Evolutionary conservation across 192 early-diverging fungal genomes (phyloP).

Genomic region (Coemansia umbellata): DNA sequence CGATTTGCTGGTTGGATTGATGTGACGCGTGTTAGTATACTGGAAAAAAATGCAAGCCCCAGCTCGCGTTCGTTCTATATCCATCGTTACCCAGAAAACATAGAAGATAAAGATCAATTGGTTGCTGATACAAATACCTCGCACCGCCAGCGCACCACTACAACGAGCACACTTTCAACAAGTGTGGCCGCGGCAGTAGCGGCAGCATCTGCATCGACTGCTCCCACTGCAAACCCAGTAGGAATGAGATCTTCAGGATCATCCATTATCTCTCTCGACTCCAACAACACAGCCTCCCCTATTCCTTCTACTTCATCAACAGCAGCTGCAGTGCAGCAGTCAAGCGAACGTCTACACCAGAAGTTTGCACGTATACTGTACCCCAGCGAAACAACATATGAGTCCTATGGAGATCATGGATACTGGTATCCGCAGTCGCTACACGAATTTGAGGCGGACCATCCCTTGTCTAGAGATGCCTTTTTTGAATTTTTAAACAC

Average conservation of each 20-base stretch:
- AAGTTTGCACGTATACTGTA: constrained; percentile 48
- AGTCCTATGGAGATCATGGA: constrained; percentile 46
- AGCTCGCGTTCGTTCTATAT: constrained; percentile 42
- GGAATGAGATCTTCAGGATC: constrained; percentile 31
- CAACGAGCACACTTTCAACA: too few species aligned
- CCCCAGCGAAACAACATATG: constrained; percentile 38
- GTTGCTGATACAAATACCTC: not conserved
- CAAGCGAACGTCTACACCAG: constrained; percentile 25
- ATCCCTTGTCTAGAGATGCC: constrained; percentile 33
- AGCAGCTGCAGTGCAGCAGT: not conserved
- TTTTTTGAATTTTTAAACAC: constrained; percentile 49
- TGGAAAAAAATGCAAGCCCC: constrained; percentile 40
- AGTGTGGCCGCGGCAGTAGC: not conserved
- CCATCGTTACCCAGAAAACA: constrained; percentile 23
- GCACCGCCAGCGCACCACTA: constrained; percentile 20
- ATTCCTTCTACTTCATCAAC: not conserved
- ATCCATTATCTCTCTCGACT: constrained; percentile 41
- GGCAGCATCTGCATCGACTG: not conserved
- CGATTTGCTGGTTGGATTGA: constrained; percentile 49
- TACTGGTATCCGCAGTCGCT: constrained; percentile 53
- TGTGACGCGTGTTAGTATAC: constrained; percentile 35
- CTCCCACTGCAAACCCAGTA: constrained; percentile 1
- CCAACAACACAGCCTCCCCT: constrained; percentile 12
- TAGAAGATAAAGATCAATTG: constrained; percentile 9
- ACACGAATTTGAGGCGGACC: constrained; percentile 50